Evolutionary conservation across 306 rosid genomes (phyloP).

Genomic region (Quercus agrifolia): DNA sequence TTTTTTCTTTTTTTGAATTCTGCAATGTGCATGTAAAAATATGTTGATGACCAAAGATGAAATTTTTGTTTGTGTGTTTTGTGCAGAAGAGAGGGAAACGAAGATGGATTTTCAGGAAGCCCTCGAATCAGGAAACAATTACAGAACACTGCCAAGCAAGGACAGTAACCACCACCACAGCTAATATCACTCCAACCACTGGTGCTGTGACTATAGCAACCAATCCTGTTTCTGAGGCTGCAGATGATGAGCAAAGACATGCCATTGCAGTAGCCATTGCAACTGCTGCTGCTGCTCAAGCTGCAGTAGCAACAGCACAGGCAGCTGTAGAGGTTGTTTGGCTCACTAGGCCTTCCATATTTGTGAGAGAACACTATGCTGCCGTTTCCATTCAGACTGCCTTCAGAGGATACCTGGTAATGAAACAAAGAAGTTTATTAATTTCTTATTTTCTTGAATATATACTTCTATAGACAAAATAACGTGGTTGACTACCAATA

Average conservation of each 20-base stretch:
- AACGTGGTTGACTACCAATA: neutral
- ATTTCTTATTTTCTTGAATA: neutral
- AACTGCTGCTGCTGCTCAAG: constrained; percentile 40
- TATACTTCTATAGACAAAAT: neutral
- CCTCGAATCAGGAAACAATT: constrained; percentile 28
- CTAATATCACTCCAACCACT: constrained; percentile 9
- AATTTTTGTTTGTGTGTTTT: neutral
- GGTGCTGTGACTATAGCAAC: neutral
- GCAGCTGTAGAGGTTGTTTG: constrained; percentile 41
- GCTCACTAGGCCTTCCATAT: constrained; percentile 36
- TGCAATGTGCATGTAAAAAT: neutral
- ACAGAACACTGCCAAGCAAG: constrained; percentile 20
- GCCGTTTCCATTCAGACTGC: constrained; percentile 49
- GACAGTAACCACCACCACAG: constrained; percentile 19
- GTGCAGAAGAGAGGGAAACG: constrained; percentile 52
- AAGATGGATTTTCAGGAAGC: constrained; percentile 56
- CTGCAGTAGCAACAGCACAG: constrained; percentile 42
- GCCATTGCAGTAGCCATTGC: constrained; percentile 44
- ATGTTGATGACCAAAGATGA: no score
- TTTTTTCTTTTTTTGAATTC: neutral
- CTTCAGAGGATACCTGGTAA: constrained; percentile 61
- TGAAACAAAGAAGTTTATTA: neutral
- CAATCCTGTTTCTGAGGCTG: neutral
- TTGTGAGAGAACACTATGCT: constrained; percentile 33
- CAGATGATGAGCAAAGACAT: constrained; percentile 19